Base-by-base conservation (phyloP, 495 filamentous ascomycete genomes). In the Penicillium odoratum region DNA sequence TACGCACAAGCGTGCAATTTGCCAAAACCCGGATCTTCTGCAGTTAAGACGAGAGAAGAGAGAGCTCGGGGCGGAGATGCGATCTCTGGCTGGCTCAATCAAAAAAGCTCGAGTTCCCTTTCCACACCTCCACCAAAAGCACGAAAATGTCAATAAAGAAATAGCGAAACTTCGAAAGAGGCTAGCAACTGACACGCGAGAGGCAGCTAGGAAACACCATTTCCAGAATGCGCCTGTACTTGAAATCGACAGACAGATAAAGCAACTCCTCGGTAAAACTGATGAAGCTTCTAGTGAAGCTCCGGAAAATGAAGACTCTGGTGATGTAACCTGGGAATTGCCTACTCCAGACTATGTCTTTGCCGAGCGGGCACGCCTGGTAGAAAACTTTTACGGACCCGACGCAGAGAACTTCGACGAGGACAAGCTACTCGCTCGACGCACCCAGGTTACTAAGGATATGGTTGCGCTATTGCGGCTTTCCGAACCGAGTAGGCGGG, bases 171-270 rank as follows among this genome's bases (percentile, higher is more conserved):
- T 72, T 51, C 56, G 64, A 2, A 69, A 72, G 30, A 54, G 28
- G 0, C 56, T 72, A 33, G 51, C 36, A 51, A 66, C 48, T 30
- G 50, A 69, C 13, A 69, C 63, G 5, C 48, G 44, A 43, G 53
- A 69, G 59, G 54, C 50, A 53, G 67, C 69, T n/a, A 61, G 69
- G 57, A 69, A 72, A 31, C 61, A 69, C 9, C 55, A 72, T 68
- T 72, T 69, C 50, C 46, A 55, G 28, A 68, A 52, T 36, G 55
- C 56, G 26, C 65, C 68, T 38, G 47, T 70, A 31, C 49, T 68
- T 4, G 63, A 70, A 64, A 51, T 70, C 31, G 42, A 70, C 58
- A 45, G 63, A 61, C 45, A 70, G 56, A 70, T 68, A 25, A 64
- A 68, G 42, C 56, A 68, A 48, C 68, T 70, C 33, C 62, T 68